Percentiles rank a stretch among this genome's conserved stretches.
These are phyloP conservation scores for Cutaneotrichosporon mucoides DNA, from an alignment of 1,284 basidiomycete genomes.

Conservation along the genomic window DNA sequence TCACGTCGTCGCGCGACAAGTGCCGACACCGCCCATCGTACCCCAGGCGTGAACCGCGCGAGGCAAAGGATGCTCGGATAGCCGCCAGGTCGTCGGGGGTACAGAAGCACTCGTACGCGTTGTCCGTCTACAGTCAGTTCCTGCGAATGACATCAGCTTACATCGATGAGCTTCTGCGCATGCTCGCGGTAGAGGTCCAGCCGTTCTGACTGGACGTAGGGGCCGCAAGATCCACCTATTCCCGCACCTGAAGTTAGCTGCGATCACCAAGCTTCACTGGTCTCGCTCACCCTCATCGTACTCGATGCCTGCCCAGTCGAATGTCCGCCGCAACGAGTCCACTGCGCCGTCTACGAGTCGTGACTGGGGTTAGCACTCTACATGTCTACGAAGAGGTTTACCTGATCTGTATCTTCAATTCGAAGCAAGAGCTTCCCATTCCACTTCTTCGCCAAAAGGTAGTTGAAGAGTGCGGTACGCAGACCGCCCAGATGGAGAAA, in stretches of 20 bases:
- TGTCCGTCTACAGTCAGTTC: constrained; percentile 58
- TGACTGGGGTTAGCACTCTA: constrained; percentile 52
- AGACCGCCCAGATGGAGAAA: constrained; percentile 90
- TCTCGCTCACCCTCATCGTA: constrained; percentile 73
- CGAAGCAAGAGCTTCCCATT: constrained; percentile 82
- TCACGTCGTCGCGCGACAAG: constrained; percentile 77
- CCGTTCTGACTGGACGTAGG: constrained; percentile 68
- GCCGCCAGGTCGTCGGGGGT: constrained; percentile 62
- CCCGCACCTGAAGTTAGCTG: background rate
- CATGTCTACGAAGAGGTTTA: constrained; percentile 44
- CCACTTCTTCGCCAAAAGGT: constrained; percentile 74
- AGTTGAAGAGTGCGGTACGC: constrained; percentile 92
- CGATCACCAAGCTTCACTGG: too few species aligned
- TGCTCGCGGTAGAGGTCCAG: constrained; percentile 76
- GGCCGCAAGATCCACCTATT: constrained; percentile 2
- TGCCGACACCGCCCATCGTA: constrained; percentile 84
- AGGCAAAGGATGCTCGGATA: constrained; percentile 64
- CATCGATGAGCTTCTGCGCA: constrained; percentile 68
- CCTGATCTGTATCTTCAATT: constrained; percentile 92
- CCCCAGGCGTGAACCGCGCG: constrained; percentile 65
- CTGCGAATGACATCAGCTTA: constrained; percentile 40
- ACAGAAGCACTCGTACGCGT: constrained; percentile 96
- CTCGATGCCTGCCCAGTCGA: constrained; percentile 86
- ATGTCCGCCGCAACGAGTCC: constrained; percentile 67
- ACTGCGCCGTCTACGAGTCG: constrained; percentile 77